Conservation (phyloP, 352 stramenopile genomes). For the Phytophthora pistaciae region DNA sequence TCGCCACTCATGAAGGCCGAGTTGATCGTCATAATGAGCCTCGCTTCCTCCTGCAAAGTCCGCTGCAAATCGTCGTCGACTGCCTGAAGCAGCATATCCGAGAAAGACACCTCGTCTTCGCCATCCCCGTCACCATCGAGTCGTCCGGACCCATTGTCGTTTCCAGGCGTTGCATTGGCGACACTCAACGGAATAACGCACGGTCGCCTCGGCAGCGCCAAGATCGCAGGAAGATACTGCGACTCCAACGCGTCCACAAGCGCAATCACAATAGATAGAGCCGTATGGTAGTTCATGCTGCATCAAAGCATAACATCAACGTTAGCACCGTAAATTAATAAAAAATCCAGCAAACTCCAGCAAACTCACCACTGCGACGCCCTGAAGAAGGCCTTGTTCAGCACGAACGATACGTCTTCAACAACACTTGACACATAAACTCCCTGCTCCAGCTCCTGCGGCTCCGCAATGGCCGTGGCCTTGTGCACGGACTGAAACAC, state of each 20-base stretch:
- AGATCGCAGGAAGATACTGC: slow-evolving; percentile 80
- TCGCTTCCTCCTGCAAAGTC: slow-evolving; percentile 71
- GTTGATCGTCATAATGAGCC: slow-evolving; percentile 91
- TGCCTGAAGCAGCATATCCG: slow-evolving; percentile 78
- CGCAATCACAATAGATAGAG: slow-evolving; percentile 83
- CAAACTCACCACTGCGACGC: slow-evolving; percentile 71
- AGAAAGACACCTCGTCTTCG: slow-evolving; percentile 71
- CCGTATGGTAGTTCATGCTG: slow-evolving; percentile 86
- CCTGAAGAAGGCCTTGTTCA: slow-evolving; percentile 85
- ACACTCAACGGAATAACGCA: slow-evolving; percentile 64
- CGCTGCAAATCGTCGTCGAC: slow-evolving; percentile 82
- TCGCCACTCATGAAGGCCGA: slow-evolving; percentile 83
- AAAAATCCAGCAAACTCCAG: too few species aligned
- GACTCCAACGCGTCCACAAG: slow-evolving; percentile 87
- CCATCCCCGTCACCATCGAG: slow-evolving; percentile 28
- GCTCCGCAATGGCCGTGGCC: slow-evolving; percentile 82
- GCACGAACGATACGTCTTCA: slow-evolving; percentile 86
- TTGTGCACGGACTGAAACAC: slow-evolving; percentile 89
- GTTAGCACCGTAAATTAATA: too few species aligned
- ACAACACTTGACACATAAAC: slow-evolving; percentile 86
- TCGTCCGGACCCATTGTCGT: neutral
- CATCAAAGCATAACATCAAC: slow-evolving; percentile 4
- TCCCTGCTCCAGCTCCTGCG: slow-evolving; percentile 68
- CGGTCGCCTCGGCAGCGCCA: slow-evolving; percentile 66
- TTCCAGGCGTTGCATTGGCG: slow-evolving; percentile 15